Evolutionary conservation across 805 yeast species (phyloP).

Genomic region (Kluyveromyces aestuarii): DNA sequence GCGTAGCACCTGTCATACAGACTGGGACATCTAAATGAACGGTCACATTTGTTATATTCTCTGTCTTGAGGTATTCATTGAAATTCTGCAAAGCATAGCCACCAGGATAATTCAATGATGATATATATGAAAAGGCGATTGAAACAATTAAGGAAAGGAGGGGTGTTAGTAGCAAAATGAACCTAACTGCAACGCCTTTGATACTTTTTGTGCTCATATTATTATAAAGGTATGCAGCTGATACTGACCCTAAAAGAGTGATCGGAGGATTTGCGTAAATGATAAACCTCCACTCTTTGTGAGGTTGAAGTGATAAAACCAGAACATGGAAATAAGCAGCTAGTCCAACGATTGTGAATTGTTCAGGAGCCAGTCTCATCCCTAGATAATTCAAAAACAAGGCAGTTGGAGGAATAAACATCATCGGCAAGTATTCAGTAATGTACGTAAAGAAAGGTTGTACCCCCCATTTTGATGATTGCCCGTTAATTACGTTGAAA

Average conservation of each 20-base stretch:
- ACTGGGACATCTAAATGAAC: constrained; percentile 74
- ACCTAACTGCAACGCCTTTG: constrained; percentile 19
- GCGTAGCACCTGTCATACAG: constrained; percentile 81
- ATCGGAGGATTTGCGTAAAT: constrained; percentile 65
- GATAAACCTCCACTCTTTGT: constrained; percentile 91
- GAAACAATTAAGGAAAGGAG: constrained; percentile 34
- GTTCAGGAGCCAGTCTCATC: constrained; percentile 27
- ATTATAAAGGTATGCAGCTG: constrained; percentile 36
- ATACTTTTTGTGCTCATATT: constrained; percentile 19
- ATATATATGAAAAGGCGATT: constrained; percentile 45
- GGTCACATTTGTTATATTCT: constrained; percentile 20
- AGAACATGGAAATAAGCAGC: constrained; percentile 48
- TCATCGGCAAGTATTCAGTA: constrained; percentile 31
- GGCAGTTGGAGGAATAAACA: constrained; percentile 40
- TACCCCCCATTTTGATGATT: constrained; percentile 73
- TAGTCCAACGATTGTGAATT: constrained; percentile 38
- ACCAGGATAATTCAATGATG: constrained; percentile 82
- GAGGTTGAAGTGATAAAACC: constrained; percentile 72
- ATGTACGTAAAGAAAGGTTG: constrained; percentile 71
- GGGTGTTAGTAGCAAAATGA: constrained; percentile 27
- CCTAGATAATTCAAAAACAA: constrained; percentile 33
- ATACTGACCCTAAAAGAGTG: constrained; percentile 54
- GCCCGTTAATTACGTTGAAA: constrained; percentile 70
- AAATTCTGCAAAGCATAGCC: constrained; percentile 58
- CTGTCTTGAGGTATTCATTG: constrained; percentile 34